These are phyloP conservation scores for Trichodelitschia bisporula DNA, from an alignment of 495 filamentous ascomycete species.

Conservation along the genomic window DNA sequence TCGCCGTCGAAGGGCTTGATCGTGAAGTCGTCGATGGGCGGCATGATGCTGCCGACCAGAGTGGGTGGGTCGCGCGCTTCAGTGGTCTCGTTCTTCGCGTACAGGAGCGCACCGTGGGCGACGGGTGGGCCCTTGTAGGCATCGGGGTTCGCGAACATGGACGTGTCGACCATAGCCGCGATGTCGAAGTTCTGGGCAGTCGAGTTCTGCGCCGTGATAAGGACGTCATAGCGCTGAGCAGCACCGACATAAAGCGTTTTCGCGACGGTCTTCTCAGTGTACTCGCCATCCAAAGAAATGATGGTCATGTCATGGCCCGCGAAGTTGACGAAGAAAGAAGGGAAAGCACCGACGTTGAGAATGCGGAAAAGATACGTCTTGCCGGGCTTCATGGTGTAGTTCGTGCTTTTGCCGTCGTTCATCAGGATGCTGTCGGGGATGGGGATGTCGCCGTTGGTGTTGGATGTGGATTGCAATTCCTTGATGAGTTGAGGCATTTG, in stretches of 20 bases:
- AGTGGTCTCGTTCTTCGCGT: not conserved
- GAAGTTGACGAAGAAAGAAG: slow-evolving; percentile 5
- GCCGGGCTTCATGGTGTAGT: slow-evolving; percentile 8
- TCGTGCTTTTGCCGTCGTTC: slow-evolving; percentile 28
- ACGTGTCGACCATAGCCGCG: slow-evolving; percentile 4
- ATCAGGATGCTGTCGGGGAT: slow-evolving; percentile 19
- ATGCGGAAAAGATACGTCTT: slow-evolving; percentile 13
- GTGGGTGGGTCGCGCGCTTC: too few species aligned
- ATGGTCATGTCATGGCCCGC: slow-evolving; percentile 7
- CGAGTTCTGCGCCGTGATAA: slow-evolving; percentile 29
- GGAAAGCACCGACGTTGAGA: slow-evolving; percentile 12
- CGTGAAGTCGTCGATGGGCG: not conserved
- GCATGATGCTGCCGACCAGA: too few species aligned
- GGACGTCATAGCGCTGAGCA: slow-evolving; percentile 49
- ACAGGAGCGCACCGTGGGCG: slow-evolving; percentile 1
- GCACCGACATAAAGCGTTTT: slow-evolving; percentile 34
- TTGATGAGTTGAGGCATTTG: not conserved
- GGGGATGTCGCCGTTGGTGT: slow-evolving; percentile 21
- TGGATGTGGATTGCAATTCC: slow-evolving; percentile 11
- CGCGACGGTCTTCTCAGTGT: slow-evolving; percentile 29
- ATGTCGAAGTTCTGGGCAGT: slow-evolving; percentile 37
- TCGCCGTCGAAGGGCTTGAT: not conserved
- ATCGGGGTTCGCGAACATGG: too few species aligned
- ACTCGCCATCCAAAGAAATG: slow-evolving; percentile 16
- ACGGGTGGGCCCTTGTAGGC: too few species aligned